These are phyloP conservation scores for Stenogyne calaminthoides DNA, from an alignment of 305 asterid genomes.

Conservation along the genomic window DNA sequence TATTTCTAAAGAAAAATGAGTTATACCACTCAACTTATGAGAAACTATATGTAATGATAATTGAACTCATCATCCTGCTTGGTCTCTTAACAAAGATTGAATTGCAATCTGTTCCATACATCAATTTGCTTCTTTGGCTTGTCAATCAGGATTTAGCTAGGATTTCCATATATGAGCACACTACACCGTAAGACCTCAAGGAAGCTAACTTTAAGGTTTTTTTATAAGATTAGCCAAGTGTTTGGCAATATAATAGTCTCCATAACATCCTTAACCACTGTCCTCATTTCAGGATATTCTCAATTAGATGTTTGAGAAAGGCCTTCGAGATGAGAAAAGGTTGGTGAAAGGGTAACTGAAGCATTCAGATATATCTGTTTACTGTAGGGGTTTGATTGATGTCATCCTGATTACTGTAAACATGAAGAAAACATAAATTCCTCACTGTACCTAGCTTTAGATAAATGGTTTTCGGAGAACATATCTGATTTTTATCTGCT, in stretches of 20 bases:
- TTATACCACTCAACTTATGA: neutral
- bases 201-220: conserved; percentile 2
- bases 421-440: conserved; percentile 9
- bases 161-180: conserved; percentile 8
- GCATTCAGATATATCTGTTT: conserved; percentile 11
- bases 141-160: neutral
- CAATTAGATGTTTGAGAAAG: conserved; percentile 4
- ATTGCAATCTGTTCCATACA: neutral
- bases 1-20: neutral
- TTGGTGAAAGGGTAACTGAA: conserved; percentile 20
- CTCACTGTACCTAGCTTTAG: conserved; percentile 4
- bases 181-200: conserved; percentile 1
- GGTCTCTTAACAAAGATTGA: neutral
- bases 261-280: conserved; percentile 10
- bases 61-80: neutral
- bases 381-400: conserved; percentile 1
- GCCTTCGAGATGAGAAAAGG: conserved; percentile 20
- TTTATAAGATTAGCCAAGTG: neutral
- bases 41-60: neutral
- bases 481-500: neutral
- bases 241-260: neutral
- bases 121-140: neutral
- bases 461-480: neutral
- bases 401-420: conserved; percentile 20
- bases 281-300: neutral